A percentile compares a stretch with the other conserved stretches of the same genome.
Evolutionary conservation across 495 filamentous ascomycete species (phyloP).

Genomic region (Xeromyces bisporus): DNA sequence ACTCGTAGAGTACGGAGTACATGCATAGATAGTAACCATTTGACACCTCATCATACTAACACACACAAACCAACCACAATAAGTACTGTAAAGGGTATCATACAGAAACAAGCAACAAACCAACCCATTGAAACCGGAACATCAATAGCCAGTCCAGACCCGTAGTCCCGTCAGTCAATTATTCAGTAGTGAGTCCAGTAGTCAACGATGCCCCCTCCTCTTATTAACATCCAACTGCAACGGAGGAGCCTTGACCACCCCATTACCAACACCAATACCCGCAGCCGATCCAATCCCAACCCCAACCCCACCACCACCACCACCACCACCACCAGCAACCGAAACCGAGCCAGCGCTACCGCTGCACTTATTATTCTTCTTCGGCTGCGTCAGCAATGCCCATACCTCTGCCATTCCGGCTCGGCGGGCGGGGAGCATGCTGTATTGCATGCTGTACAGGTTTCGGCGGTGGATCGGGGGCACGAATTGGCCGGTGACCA

Average conservation of each 20-base stretch:
- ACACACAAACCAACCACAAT: too few species aligned
- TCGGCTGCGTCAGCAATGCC: constrained; percentile 47
- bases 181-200: too few species aligned
- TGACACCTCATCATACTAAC: too few species aligned
- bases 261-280: too few species aligned
- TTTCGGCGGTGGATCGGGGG: constrained; percentile 87
- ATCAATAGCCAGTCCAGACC: too few species aligned
- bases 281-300: constrained; percentile 12
- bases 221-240: constrained; percentile 20
- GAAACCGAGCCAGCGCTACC: constrained; percentile 12
- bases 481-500: constrained; percentile 77
- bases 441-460: constrained; percentile 94
- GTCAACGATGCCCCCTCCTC: constrained; percentile 24
- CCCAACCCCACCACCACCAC: constrained; percentile 18
- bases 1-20: too few species aligned
- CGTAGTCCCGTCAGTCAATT: too few species aligned
- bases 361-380: constrained; percentile 17
- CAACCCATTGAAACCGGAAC: too few species aligned
- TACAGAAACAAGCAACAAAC: too few species aligned
- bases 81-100: too few species aligned
- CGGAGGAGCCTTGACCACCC: constrained; percentile 19
- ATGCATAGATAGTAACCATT: too few species aligned
- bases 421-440: constrained; percentile 77
- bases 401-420: constrained; percentile 75
- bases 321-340: too few species aligned